Percentiles rank a stretch among this genome's conserved stretches.
phyloP scores from a whole-genome alignment of 352 stramenopile genomes.

The Thalassiosira delicatula region DNA sequence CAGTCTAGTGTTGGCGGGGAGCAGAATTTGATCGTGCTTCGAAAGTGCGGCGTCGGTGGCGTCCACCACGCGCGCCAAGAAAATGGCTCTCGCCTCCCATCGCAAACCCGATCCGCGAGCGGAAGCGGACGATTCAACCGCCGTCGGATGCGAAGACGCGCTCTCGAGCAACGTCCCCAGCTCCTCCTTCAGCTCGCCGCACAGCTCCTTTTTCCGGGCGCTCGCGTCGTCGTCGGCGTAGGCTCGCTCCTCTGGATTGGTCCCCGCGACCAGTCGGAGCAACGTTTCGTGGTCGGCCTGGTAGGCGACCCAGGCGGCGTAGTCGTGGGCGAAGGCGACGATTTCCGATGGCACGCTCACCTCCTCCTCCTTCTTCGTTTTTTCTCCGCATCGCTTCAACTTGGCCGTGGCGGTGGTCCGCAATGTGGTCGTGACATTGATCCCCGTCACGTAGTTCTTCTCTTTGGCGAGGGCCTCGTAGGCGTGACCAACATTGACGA shows the following conservation, averaged over 20 bases:
- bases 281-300: slow-evolving; percentile 66
- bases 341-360: slow-evolving; percentile 63
- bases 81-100: slow-evolving; percentile 62
- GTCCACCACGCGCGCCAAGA: slow-evolving; percentile 57
- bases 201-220: slow-evolving; percentile 38
- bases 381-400: slow-evolving; percentile 42
- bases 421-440: slow-evolving; percentile 55
- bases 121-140: not conserved
- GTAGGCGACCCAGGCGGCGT: slow-evolving; percentile 64
- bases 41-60: slow-evolving; percentile 61
- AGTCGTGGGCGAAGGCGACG: slow-evolving; percentile 62
- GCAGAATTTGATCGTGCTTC: slow-evolving; percentile 66
- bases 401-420: slow-evolving; percentile 13
- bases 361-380: slow-evolving; percentile 37
- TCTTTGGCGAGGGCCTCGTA: slow-evolving; percentile 65
- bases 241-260: slow-evolving; percentile 60
- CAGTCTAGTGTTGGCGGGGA: slow-evolving; percentile 42
- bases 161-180: slow-evolving; percentile 43
- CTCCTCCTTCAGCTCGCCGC: slow-evolving; percentile 47
- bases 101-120: slow-evolving; percentile 42
- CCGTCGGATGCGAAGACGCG: slow-evolving; percentile 4
- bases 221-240: slow-evolving; percentile 67
- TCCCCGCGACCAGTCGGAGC: slow-evolving; percentile 54
- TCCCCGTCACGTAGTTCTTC: slow-evolving; percentile 64
- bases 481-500: slow-evolving; percentile 54